Evolutionary conservation across 257 asterid genomes (phyloP).

Genomic region (Forsythia suspensa): DNA sequence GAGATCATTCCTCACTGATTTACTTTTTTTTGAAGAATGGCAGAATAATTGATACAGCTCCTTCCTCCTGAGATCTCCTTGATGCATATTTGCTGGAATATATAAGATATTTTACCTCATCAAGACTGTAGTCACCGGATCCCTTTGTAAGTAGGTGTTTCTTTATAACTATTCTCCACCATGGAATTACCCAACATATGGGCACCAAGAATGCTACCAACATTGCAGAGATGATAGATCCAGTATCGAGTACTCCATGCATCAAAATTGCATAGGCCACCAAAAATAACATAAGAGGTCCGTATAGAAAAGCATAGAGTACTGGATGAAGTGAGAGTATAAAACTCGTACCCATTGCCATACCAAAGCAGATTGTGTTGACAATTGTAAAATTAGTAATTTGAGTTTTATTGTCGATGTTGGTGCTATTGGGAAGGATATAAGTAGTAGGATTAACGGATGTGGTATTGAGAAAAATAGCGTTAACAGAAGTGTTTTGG

Average conservation of each 20-base stretch:
- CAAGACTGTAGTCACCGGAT: not conserved
- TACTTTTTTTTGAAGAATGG: no score
- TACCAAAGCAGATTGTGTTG: not conserved
- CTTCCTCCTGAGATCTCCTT: no score
- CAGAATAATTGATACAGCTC: no score
- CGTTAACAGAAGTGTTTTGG: no score
- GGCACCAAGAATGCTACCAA: not conserved
- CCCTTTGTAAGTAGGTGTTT: no score
- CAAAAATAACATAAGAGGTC: not conserved
- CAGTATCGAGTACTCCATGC: not conserved
- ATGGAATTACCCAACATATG: not conserved
- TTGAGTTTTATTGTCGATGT: no score
- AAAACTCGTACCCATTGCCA: not conserved
- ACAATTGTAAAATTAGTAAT: no score
- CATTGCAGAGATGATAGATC: not conserved
- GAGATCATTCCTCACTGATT: no score
- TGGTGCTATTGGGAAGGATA: no score
- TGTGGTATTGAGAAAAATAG: no score
- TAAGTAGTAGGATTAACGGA: no score
- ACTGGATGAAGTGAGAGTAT: not conserved
- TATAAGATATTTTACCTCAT: not conserved
- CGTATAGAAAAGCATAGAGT: not conserved
- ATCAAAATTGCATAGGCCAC: not conserved
- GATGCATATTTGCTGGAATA: not conserved
- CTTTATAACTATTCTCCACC: no score